Evolutionary conservation across 768 basidiomycete genomes (phyloP).

Genomic region (Lyophyllum shimeji): DNA sequence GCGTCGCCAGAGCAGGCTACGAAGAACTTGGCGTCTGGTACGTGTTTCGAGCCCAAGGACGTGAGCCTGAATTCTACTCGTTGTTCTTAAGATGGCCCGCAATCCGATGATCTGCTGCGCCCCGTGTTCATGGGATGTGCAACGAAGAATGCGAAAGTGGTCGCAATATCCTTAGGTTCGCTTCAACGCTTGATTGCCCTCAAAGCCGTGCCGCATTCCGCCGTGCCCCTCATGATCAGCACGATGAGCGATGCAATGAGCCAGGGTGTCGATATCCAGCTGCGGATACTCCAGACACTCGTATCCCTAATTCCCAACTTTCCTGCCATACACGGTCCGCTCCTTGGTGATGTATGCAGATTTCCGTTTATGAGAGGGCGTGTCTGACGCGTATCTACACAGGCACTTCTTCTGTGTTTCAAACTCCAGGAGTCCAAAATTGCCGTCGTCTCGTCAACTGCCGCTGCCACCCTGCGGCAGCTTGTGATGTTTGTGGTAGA

Average conservation of each 20-base stretch:
- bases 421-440: conserved; percentile 94
- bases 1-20: conserved; percentile 83
- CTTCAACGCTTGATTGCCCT: conserved; percentile 88
- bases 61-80: background rate
- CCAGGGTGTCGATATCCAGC: conserved; percentile 96
- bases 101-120: conserved; percentile 76
- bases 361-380: background rate
- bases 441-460: conserved; percentile 95
- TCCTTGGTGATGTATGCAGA: conserved; percentile 72
- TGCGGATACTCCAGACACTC: conserved; percentile 90
- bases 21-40: conserved; percentile 71
- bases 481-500: conserved; percentile 98
- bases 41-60: conserved; percentile 20
- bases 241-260: conserved; percentile 88
- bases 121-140: conserved; percentile 95
- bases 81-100: conserved; percentile 60
- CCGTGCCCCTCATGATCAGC: conserved; percentile 75
- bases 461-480: conserved; percentile 93
- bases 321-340: conserved; percentile 71
- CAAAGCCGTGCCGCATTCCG: conserved; percentile 79
- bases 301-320: conserved; percentile 91
- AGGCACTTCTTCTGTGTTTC: conserved; percentile 94
- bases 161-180: conserved; percentile 88
- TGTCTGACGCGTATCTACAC: conserved; percentile 1
- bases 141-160: conserved; percentile 91